Percentiles rank a stretch among this genome's conserved stretches.
Evolutionary conservation across 805 yeast genomes (phyloP).

Genomic region (Wickerhamia fluorescens): DNA sequence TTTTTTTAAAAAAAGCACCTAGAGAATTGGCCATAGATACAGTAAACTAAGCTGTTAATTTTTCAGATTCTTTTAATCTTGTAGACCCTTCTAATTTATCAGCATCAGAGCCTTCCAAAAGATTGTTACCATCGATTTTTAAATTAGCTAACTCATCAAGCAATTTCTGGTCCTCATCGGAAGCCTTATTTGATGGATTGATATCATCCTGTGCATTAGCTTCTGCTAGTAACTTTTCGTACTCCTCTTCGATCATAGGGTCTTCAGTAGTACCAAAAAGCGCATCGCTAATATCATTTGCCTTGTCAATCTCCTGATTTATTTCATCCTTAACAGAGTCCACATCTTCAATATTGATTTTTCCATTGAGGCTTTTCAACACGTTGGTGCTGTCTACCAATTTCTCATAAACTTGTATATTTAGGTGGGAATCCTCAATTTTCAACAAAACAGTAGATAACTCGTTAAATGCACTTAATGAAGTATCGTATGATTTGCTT

Average conservation of each 20-base stretch:
- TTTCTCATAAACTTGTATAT: conserved; percentile 17
- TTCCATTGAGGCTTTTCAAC: conserved; percentile 21
- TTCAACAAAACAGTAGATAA: conserved; percentile 19
- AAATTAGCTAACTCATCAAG: no score
- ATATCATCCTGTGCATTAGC: conserved; percentile 2
- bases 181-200: no score
- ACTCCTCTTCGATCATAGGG: conserved; percentile 25
- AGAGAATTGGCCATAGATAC: no score
- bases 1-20: no score
- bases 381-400: conserved; percentile 19
- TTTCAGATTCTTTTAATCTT: no score
- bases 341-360: conserved; percentile 19
- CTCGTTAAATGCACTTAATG: conserved; percentile 12
- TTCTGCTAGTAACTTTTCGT: conserved; percentile 15
- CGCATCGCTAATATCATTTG: conserved; percentile 22
- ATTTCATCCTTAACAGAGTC: conserved; percentile 21
- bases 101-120: no score
- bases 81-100: no score
- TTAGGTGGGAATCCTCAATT: conserved; percentile 30
- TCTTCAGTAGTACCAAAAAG: conserved; percentile 12
- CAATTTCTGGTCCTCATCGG: no score
- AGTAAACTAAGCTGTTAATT: no score
- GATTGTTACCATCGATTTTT: no score
- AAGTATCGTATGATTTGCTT: conserved; percentile 12
- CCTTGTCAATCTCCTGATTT: conserved; percentile 20